Evolutionary conservation across 257 asterid genomes (phyloP).

Genomic region (Solanum dulcamara): DNA sequence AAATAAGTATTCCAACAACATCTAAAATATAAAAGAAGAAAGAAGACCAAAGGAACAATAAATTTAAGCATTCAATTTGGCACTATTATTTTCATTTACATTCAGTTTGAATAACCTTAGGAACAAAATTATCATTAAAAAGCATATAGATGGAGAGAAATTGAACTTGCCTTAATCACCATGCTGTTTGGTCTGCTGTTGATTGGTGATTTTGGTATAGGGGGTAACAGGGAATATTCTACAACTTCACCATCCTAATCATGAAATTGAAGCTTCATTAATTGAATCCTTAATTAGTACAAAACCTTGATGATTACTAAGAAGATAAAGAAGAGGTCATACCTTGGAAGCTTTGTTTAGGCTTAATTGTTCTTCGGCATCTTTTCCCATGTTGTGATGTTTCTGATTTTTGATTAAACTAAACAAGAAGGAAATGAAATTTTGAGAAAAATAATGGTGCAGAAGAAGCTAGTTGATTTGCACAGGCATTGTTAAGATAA

Average conservation of each 20-base stretch:
- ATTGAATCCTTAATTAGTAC: neutral
- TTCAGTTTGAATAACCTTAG: neutral
- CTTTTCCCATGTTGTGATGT: constrained; percentile 31
- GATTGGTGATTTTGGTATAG: constrained; percentile 24
- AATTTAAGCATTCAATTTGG: neutral
- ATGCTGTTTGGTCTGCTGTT: constrained; percentile 65
- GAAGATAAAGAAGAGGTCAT: neutral
- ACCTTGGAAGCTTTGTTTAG: constrained; percentile 30
- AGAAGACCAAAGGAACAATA: no score
- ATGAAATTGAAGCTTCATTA: neutral
- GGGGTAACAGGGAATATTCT: constrained; percentile 18
- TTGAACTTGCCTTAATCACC: constrained; percentile 56
- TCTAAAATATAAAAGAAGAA: neutral
- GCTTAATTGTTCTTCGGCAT: constrained; percentile 16
- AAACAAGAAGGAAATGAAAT: neutral
- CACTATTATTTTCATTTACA: neutral
- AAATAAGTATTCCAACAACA: neutral
- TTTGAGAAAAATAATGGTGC: neutral
- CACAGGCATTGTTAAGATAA: neutral
- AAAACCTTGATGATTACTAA: neutral
- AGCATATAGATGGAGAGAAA: neutral
- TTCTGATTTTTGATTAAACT: neutral
- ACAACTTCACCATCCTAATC: constrained; percentile 33
- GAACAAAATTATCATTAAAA: neutral
- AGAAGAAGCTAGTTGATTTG: neutral